Base-by-base conservation (phyloP, 1,139 yeast genomes). In the Suhomyces kunorum region DNA sequence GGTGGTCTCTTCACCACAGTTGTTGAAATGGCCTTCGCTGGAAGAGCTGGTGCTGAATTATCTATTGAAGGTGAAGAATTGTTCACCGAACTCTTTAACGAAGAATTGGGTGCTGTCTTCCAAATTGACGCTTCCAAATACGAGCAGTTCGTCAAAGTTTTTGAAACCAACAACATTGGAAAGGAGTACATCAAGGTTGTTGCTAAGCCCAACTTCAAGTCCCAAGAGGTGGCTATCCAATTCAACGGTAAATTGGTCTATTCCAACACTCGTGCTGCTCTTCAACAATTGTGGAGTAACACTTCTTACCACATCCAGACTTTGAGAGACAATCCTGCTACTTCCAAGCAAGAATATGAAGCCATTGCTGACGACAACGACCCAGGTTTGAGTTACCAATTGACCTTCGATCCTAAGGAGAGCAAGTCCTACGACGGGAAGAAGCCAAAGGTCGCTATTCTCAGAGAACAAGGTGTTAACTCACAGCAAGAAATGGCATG, bases 401-500 rank as follows among this genome's bases (percentile, higher is more conserved):
- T 92, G 55, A 79, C 95, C 4, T 92, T 69, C 56, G 75, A 80
- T 43, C 59, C 55, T 11, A 38, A 35, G 15, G 15, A 22, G 12
- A 33, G 12, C 11, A 17, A 29, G 14, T 42, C 63, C 16, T 23
- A 17, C n/a, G 82, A 78, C 47, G 71, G 72, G 37, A 46, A 58
- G 12, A 80, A 73, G 58, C 98, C 98, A 36, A 84, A 81, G 65
- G 98, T 94, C 49, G 98, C 98, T 26, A 89, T 94, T 45, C 75
- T 94, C 58, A 86, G 99, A 69, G 99, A 94, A 62, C 98, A 94
- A 69, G 99, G 99, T 68, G 97, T 92, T 40, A 94, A 94, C 62
- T 95, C 98, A 23, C 96, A 92, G 64, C 87, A 85, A 74, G 99
- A 94, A 68, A 90, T 94, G 98, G 97, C 98, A 1, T 90, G 95